Conservation (phyloP, 208 protist species). For the Trypanosoma vivax region DNA sequence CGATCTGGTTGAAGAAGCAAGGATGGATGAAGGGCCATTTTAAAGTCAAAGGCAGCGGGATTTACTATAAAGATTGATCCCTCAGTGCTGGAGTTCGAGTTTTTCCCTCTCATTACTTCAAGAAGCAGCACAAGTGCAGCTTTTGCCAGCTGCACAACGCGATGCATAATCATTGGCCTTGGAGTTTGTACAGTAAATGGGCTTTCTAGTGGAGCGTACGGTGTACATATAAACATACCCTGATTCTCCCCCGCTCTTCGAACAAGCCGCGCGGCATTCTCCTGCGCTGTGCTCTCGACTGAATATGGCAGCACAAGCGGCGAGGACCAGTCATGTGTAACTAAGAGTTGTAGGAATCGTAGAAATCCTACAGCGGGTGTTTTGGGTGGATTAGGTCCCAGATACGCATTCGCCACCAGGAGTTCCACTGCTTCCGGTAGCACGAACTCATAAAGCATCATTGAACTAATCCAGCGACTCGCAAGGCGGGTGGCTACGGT, state of each 20-base stretch:
- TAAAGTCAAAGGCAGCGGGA: constrained; percentile 60
- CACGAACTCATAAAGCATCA: constrained; percentile 76
- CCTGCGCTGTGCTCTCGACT: constrained; percentile 36
- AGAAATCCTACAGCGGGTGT: constrained; percentile 70
- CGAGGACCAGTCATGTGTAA: constrained; percentile 66
- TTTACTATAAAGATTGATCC: constrained; percentile 43
- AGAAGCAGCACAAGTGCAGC: constrained; percentile 37
- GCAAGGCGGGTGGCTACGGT: constrained; percentile 62
- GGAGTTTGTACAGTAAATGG: constrained; percentile 80
- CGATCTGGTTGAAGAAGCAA: constrained; percentile 67
- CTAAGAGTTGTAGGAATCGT: constrained; percentile 71
- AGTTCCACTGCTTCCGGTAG: constrained; percentile 79
- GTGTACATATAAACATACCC: constrained; percentile 77
- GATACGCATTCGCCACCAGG: constrained; percentile 73
- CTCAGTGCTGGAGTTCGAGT: constrained; percentile 19
- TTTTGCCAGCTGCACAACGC: constrained; percentile 73
- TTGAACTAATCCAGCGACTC: constrained; percentile 76
- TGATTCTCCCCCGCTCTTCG: constrained; percentile 54
- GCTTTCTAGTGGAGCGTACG: constrained; percentile 65
- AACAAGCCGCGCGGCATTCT: constrained; percentile 35
- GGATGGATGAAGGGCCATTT: constrained; percentile 63
- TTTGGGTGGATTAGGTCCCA: constrained; percentile 36
- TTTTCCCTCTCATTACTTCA: constrained; percentile 20
- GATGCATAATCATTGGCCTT: constrained; percentile 73
- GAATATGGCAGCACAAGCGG: constrained; percentile 72